phyloP scores from a whole-genome alignment of 768 basidiomycete species.

The Lactarius indigo region DNA sequence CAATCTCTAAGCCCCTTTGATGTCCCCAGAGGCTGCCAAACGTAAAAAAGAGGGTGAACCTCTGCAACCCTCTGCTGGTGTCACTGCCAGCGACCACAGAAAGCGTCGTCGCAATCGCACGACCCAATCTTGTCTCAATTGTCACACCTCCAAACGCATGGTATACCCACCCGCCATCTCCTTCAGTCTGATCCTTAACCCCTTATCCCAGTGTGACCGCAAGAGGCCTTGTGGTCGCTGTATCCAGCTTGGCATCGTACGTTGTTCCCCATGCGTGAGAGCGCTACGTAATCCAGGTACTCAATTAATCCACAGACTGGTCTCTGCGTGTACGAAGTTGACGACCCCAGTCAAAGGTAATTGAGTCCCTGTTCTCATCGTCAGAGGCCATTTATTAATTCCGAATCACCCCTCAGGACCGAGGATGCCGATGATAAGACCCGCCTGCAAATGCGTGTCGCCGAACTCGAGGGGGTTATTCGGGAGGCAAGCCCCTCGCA shows the following conservation, averaged over 20 bases:
- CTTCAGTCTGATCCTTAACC: background rate
- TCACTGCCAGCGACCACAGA: slow-evolving; percentile 51
- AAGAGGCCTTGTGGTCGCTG: slow-evolving; percentile 48
- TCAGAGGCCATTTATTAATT: background rate
- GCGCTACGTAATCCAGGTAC: background rate
- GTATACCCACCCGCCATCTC: slow-evolving; percentile 35
- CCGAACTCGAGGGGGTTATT: slow-evolving; percentile 80
- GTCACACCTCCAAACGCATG: slow-evolving; percentile 72
- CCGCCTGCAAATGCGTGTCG: slow-evolving; percentile 67
- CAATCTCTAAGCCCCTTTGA: slow-evolving; percentile 9
- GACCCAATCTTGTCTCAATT: slow-evolving; percentile 70
- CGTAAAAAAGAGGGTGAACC: slow-evolving; percentile 32
- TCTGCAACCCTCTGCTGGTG: slow-evolving; percentile 28
- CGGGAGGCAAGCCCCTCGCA: slow-evolving; percentile 51
- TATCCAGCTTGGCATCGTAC: slow-evolving; percentile 40
- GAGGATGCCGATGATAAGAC: slow-evolving; percentile 57
- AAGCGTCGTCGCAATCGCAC: slow-evolving; percentile 67
- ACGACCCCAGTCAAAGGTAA: slow-evolving; percentile 61
- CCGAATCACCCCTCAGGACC: slow-evolving; percentile 17
- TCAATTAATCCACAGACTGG: slow-evolving; percentile 50
- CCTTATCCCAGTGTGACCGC: slow-evolving; percentile 40
- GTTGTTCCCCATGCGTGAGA: slow-evolving; percentile 20
- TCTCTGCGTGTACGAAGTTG: slow-evolving; percentile 80
- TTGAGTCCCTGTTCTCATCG: slow-evolving; percentile 28
- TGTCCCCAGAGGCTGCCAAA: slow-evolving; percentile 31